phyloP scores from a whole-genome alignment of 768 basidiomycete species.

The Auricularia auricula-judae region DNA sequence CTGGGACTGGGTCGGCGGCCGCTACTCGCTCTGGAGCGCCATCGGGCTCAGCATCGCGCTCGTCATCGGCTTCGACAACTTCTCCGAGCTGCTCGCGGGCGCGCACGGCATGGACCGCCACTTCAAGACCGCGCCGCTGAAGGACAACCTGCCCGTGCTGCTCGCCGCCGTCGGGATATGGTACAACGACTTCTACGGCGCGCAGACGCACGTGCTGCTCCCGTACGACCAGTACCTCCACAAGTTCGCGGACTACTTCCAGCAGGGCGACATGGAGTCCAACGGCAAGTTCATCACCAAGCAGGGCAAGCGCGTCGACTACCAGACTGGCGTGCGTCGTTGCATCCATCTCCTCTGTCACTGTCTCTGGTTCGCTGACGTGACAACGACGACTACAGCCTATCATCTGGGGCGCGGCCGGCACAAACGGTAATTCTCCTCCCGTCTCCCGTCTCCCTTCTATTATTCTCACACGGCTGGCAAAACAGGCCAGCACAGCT shows the following conservation, averaged over 20 bases:
- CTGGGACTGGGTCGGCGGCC: slow-evolving; percentile 99
- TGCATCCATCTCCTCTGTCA: background rate
- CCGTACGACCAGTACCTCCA: slow-evolving; percentile 99
- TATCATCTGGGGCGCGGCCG: slow-evolving; percentile 98
- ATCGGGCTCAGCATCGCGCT: slow-evolving; percentile 93
- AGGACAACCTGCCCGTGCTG: slow-evolving; percentile 86
- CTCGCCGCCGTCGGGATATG: slow-evolving; percentile 86
- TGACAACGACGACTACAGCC: slow-evolving; percentile 38
- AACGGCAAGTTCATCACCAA: slow-evolving; percentile 98
- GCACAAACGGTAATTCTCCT: slow-evolving; percentile 57
- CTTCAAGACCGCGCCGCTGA: slow-evolving; percentile 79
- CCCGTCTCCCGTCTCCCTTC: too few relatives aligned
- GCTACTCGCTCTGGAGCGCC: slow-evolving; percentile 97
- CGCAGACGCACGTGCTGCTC: slow-evolving; percentile 90
- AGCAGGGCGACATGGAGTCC: slow-evolving; percentile 99
- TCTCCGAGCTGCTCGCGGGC: slow-evolving; percentile 78
- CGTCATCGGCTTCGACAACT: slow-evolving; percentile 89
- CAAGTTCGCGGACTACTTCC: slow-evolving; percentile 99
- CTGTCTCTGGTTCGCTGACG: background rate
- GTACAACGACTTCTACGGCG: slow-evolving; percentile 98
- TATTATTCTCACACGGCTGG: too few relatives aligned
- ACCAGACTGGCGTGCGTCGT: slow-evolving; percentile 81
- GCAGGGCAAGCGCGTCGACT: slow-evolving; percentile 81
- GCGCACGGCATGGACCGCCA: slow-evolving; percentile 98
- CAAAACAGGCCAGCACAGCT: slow-evolving; percentile 73